Percentiles rank a stretch among this genome's conserved stretches.
phyloP scores from a whole-genome alignment of 2,329 filamentous ascomycete species.

The Alternaria hordeiaustralica region DNA sequence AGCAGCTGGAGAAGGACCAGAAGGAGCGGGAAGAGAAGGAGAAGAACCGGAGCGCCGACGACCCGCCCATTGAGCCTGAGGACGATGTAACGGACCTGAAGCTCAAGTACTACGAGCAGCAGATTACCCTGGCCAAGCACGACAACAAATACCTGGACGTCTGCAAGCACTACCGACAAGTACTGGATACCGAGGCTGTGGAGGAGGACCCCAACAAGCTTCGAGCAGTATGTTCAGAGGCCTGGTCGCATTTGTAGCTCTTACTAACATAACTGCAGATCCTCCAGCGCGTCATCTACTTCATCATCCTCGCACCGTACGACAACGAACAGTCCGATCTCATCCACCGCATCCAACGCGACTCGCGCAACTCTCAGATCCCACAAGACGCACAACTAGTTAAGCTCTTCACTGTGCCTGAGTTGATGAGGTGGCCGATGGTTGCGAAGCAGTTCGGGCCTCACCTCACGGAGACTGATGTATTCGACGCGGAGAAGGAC shows the following conservation, averaged over 20 bases:
- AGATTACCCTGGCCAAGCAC: conserved; percentile 94
- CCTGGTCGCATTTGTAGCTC: conserved; percentile 12
- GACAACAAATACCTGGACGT: conserved; percentile 96
- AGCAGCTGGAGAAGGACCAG: conserved; percentile 88
- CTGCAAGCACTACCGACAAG: conserved; percentile 98
- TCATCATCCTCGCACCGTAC: conserved; percentile 92
- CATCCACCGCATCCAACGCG: conserved; percentile 87
- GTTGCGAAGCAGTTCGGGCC: conserved; percentile 88
- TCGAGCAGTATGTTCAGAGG: conserved; percentile 69
- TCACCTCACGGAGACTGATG: conserved; percentile 85
- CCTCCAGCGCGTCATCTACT: conserved; percentile 95
- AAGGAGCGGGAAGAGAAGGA: conserved; percentile 87
- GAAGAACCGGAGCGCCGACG: conserved; percentile 78
- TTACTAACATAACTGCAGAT: conserved; percentile 60
- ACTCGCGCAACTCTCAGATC: conserved; percentile 80
- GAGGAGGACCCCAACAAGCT: conserved; percentile 88
- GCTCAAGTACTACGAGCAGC: conserved; percentile 94
- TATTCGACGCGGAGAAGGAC: conserved; percentile 75
- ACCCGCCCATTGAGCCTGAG: conserved; percentile 73
- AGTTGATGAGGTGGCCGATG: conserved; percentile 98
- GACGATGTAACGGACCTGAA: conserved; percentile 97
- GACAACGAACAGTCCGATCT: conserved; percentile 99
- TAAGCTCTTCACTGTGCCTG: conserved; percentile 92
- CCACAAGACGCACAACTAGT: conserved; percentile 83
- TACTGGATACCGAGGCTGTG: conserved; percentile 93